Evolutionary conservation across 106 monocot genomes (phyloP).

Genomic region (Gastrodia elata): DNA sequence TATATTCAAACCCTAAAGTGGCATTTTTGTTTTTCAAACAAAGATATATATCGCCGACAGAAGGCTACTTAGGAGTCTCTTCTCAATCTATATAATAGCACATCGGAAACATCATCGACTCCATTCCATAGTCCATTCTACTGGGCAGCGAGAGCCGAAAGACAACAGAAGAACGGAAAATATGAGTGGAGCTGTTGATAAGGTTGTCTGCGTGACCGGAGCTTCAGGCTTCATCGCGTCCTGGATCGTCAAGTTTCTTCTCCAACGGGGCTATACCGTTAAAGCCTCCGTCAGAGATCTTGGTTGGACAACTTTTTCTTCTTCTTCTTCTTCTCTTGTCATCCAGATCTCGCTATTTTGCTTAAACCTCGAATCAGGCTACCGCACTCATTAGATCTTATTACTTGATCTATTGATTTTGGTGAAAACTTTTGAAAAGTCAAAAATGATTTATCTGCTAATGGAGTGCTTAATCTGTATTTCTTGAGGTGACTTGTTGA

Average conservation of each 20-base stretch:
- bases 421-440: neutral
- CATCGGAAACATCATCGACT: no score
- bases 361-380: neutral
- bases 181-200: neutral
- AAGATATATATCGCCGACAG: no score
- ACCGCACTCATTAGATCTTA: neutral
- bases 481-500: neutral
- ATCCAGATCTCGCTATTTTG: neutral
- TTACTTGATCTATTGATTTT: neutral
- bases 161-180: neutral
- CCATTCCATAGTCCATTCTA: no score
- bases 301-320: conserved; percentile 1
- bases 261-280: conserved; percentile 22
- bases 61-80: no score
- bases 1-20: no score
- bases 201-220: conserved; percentile 21
- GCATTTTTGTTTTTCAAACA: no score
- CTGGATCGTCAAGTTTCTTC: conserved; percentile 20
- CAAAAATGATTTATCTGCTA: neutral
- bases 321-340: neutral
- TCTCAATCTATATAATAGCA: no score
- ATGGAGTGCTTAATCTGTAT: neutral
- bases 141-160: no score
- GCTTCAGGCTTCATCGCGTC: conserved; percentile 25
- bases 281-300: conserved; percentile 21